Evolutionary conservation across 2,329 filamentous ascomycete genomes (phyloP), one percentile per base, ranked within the genome.

Genomic region (Pezicula rhizophila): DNA sequence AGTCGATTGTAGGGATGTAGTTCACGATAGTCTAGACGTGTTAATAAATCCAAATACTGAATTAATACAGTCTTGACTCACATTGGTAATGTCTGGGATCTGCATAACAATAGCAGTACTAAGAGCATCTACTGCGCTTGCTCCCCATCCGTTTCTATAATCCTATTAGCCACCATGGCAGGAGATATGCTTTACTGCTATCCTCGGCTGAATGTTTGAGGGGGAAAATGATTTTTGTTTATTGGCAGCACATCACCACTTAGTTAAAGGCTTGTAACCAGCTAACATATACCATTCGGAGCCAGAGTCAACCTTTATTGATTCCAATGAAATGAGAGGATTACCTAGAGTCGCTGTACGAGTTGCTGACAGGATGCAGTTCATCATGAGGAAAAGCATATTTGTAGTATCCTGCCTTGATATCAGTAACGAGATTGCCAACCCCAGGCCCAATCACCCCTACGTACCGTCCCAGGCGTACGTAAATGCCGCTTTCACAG

Each of bases 301-400:
- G 23, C 23, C 23, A 23, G 6, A 4, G 23, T 23, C 28, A 31
- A 31, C 8, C 11, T 10, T 28, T 10, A 31, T 31, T 12, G 28
- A 7, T 31, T 31, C 28, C 8, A 31, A 31, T 31, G 28, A 12
- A 31, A 31, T 31, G 8, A 11, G 3, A 31, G 11, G 8, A 10
- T 55, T 69, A 89, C 87, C 86, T 78, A 47, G 87, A 86, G 64
- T 95, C 82, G 18, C 73, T 73, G 51, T 70, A 84, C 1, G 67
- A 68, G 56, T 89, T 87, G 37, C 75, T 78, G 12, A 87, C 72
- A 0, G 89, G 88, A 52, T 72, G 74, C 8, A 95, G 70, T 40
- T 89, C 87, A 64, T 95, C 89, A 57, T 88, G 79, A 1, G 85
- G 86, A 53, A 87, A 91, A 0, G 87, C 87, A 67, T 87, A 80